Conservation (phyloP, 2,329 filamentous ascomycete genomes). For the Cladophialophora carrionii region DNA sequence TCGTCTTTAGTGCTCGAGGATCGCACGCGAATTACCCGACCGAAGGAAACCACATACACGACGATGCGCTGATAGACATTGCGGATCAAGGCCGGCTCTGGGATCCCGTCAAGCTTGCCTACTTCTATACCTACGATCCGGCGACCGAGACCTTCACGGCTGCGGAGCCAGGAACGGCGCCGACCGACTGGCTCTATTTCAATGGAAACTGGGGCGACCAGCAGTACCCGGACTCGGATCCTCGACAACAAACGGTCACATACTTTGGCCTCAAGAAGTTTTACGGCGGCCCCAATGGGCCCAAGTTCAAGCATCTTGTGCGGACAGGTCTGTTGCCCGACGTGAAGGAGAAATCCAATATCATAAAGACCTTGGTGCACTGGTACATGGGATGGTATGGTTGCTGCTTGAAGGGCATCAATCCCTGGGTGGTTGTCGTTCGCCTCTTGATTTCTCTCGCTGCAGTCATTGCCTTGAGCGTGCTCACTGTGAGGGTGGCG, state of each 20-base stretch:
- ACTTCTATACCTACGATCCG: constrained; percentile 79
- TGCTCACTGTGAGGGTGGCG: constrained; percentile 19
- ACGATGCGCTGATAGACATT: constrained; percentile 62
- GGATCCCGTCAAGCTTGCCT: constrained; percentile 79
- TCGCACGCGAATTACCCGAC: constrained; percentile 77
- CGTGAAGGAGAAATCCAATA: constrained; percentile 42
- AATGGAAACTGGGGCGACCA: constrained; percentile 90
- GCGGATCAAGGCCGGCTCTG: constrained; percentile 78
- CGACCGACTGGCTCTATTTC: constrained; percentile 88
- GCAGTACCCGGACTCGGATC: constrained; percentile 78
- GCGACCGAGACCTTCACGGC: constrained; percentile 53
- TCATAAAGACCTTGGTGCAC: constrained; percentile 29
- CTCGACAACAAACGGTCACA: constrained; percentile 72
- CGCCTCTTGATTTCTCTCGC: constrained; percentile 16
- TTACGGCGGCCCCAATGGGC: constrained; percentile 82
- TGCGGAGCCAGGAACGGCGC: constrained; percentile 64
- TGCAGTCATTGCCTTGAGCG: constrained; percentile 5
- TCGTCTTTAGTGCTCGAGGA: constrained; percentile 91
- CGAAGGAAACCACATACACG: constrained; percentile 77
- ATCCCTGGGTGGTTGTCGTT: constrained; percentile 28
- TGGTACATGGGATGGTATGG: constrained; percentile 31
- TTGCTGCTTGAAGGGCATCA: constrained; percentile 29
- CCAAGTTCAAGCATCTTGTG: constrained; percentile 81
- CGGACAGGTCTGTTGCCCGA: constrained; percentile 70
- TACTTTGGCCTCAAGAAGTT: constrained; percentile 94